These are phyloP conservation scores for Mychonastes homosphaera DNA, from an alignment of 139 green algal genomes.

Conservation along the genomic window DNA sequence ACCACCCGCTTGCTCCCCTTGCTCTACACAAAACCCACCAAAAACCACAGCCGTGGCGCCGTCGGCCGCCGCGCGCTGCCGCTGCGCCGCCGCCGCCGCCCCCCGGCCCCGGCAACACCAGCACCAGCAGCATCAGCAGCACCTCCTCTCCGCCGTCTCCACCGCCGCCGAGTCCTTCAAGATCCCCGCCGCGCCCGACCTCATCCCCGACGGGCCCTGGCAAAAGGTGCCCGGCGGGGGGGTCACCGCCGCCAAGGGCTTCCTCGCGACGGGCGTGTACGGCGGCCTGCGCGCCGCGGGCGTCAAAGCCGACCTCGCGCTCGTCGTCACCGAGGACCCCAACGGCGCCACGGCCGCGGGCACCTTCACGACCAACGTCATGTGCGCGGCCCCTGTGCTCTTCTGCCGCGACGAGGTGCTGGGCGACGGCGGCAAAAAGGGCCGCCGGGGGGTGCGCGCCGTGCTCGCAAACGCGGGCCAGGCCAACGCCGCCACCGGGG, in stretches of 20 bases:
- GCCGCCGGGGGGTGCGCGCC: slow-evolving; percentile 46
- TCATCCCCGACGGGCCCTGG: slow-evolving; percentile 84
- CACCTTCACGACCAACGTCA: slow-evolving; percentile 92
- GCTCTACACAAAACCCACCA: no score
- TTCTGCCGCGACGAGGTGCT: slow-evolving; percentile 91
- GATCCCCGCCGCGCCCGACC: slow-evolving; percentile 73
- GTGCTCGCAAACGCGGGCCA: slow-evolving; percentile 93
- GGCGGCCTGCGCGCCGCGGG: slow-evolving; percentile 66
- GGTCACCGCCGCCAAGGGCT: slow-evolving; percentile 76
- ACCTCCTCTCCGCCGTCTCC: slow-evolving; percentile 22
- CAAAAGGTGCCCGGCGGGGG: slow-evolving; percentile 65
- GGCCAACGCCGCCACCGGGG: slow-evolving; percentile 89
- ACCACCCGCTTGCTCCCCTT: no score
- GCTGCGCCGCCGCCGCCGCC: no score
- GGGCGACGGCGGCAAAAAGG: slow-evolving; percentile 39
- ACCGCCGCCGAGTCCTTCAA: slow-evolving; percentile 39
- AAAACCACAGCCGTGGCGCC: no score
- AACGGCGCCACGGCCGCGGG: slow-evolving; percentile 65
- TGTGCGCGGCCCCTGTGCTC: slow-evolving; percentile 86
- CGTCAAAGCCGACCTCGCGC: slow-evolving; percentile 81
- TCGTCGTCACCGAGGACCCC: slow-evolving; percentile 68
- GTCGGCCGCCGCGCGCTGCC: no score
- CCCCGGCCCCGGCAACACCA: no score
- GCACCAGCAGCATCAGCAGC: no score
- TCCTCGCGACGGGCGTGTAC: slow-evolving; percentile 76